A percentile compares a stretch with the other conserved stretches of the same genome.
Evolutionary conservation across 345 rosid genomes (phyloP).

Genomic region (Eucalyptus pauciflora): DNA sequence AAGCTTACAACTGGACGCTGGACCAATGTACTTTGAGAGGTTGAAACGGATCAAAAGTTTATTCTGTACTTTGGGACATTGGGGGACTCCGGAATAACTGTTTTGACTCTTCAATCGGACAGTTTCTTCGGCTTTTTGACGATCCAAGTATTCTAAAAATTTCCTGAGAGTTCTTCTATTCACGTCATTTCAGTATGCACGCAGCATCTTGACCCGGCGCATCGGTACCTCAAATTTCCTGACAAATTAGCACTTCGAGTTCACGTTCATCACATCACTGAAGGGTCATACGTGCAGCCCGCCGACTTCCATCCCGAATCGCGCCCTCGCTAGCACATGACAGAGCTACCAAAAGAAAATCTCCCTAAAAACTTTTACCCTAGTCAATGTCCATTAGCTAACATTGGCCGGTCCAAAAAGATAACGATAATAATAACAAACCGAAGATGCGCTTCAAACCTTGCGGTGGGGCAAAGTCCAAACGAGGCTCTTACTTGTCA

Average conservation of each 20-base stretch:
- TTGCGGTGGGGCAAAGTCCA: not conserved
- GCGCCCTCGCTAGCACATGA: not conserved
- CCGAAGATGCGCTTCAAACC: not conserved
- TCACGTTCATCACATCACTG: not conserved
- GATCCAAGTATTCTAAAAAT: not conserved
- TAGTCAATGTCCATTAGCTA: not conserved
- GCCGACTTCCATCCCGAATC: not conserved
- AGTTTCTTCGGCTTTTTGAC: not conserved
- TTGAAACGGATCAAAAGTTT: not conserved
- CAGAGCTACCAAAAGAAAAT: not conserved
- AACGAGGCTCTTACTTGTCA: not conserved
- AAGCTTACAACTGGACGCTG: too few species aligned
- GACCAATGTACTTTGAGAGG: not conserved
- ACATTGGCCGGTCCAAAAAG: not conserved
- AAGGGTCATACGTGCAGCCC: not conserved
- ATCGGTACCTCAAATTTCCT: not conserved
- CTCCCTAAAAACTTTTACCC: not conserved
- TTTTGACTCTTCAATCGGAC: not conserved
- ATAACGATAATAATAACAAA: not conserved
- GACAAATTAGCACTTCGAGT: not conserved
- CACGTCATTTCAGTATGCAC: not conserved
- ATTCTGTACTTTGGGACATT: not conserved
- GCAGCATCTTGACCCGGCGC: not conserved
- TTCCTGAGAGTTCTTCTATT: fast-evolving
- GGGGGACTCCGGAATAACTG: too few species aligned